These are phyloP conservation scores for Schwanniomyces occidentalis DNA, from an alignment of 805 yeast genomes.

Conservation along the genomic window DNA sequence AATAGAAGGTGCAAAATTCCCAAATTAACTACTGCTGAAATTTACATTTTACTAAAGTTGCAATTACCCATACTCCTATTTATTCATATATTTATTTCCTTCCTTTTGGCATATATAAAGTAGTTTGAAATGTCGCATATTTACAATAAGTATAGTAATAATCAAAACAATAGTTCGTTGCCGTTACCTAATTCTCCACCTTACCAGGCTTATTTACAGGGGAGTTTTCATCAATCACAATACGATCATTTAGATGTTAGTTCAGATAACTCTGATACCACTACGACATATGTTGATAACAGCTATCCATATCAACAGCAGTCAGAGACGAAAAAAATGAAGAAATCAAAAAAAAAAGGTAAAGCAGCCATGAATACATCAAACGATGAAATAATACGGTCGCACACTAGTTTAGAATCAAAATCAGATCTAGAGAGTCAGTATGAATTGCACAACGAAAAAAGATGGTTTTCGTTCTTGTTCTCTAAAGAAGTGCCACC, in stretches of 20 bases:
- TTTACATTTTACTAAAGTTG: no score
- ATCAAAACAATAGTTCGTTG: no score
- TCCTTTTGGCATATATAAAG: no score
- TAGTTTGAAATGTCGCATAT: slow-evolving; percentile 4
- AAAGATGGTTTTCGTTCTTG: slow-evolving; percentile 51
- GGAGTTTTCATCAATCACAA: background rate
- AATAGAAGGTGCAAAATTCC: no score
- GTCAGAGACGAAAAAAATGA: background rate
- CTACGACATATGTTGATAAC: slow-evolving; percentile 5
- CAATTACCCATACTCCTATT: no score
- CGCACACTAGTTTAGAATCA: no score
- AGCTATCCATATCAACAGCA: slow-evolving; percentile 1
- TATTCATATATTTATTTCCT: no score
- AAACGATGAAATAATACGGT: no score
- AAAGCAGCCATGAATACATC: no score
- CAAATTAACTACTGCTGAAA: no score
- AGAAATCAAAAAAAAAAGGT: background rate
- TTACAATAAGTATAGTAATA: no score
- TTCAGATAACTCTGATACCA: slow-evolving; percentile 5
- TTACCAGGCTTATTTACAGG: slow-evolving; percentile 2
- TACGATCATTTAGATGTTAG: slow-evolving; percentile 1
- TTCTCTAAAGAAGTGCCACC: slow-evolving; percentile 52
- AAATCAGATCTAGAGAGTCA: slow-evolving; percentile 15
- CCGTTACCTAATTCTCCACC: slow-evolving; percentile 4
- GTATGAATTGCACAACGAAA: slow-evolving; percentile 43